Base-by-base conservation (phyloP, 2,329 filamentous ascomycete genomes). In the Diplocarpon mali region DNA sequence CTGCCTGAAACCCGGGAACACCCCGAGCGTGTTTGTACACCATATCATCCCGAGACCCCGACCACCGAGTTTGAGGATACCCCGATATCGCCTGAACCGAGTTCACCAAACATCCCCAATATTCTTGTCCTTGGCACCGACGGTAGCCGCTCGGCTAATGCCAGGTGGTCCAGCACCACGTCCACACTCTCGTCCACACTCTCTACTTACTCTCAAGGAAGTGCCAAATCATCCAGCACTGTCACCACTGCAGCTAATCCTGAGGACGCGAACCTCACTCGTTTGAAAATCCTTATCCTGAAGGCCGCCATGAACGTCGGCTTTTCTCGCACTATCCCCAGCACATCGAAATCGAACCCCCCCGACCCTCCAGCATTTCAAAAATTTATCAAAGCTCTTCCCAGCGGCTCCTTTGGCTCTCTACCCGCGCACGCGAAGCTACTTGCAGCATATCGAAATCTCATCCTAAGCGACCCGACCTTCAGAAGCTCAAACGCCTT, bases 61-160 rank as follows among this genome's bases (percentile, higher is more conserved):
- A 90, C 90, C 0, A 96, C 89, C 4, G 88, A 95, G 54, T 95
- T 95, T 56, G 90, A 95, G 62, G 89, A 96, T 60, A 87, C 83
- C 0, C 81, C 85, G 3, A 76, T 87, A 35, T 93, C 88, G 0
- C 83, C 84, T 0, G 85, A 90, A 45, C 85, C 85, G 53, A 77
- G 81, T 36, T 82, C 76, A 7, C 76, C 81, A 0, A 80, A 79
- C 32, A 76, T 88, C 44, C 89, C 87, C 5, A 93, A 95, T 58
- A 95, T 95, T 54, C 72, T 95, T 41, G 81, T 95, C 0, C 73
- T 95, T 0, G 87, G 87, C 2, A 83, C 86, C 4, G 75, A 76
- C 37, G 72, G 70, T 29, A 72, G 69, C 37, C 74, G 78, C 17
- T 66, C 70, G n/a, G 70, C 72, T 12, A 78, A 79, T 36, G 78